Percentiles rank a stretch among this genome's conserved stretches.
phyloP scores from a whole-genome alignment of 2,329 filamentous ascomycete genomes.

The Sporothrix curviconia region DNA sequence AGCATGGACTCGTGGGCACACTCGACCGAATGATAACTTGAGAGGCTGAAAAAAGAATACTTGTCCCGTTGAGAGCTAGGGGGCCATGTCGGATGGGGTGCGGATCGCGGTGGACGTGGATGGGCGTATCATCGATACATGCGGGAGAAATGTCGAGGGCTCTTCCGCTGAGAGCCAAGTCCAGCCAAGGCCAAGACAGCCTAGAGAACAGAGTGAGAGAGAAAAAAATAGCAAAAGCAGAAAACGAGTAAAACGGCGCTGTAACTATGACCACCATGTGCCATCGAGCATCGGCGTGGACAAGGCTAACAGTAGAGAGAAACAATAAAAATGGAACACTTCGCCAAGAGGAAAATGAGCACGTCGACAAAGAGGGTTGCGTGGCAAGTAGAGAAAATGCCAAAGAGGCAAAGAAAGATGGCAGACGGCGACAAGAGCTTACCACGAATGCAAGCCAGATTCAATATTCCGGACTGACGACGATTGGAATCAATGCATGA shows the following conservation, averaged over 20 bases:
- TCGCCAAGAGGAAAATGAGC: neutral
- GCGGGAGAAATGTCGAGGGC: neutral
- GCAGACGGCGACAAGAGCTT: neutral
- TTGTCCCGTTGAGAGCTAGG: neutral
- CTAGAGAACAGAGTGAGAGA: too few relatives aligned
- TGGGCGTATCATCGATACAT: neutral
- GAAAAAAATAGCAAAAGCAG: neutral
- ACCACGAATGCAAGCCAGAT: neutral
- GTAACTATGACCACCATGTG: too few relatives aligned
- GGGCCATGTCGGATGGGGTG: neutral
- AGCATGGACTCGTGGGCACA: neutral
- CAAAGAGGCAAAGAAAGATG: neutral
- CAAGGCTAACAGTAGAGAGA: too few relatives aligned
- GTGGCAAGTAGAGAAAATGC: too few relatives aligned
- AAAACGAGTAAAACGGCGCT: neutral
- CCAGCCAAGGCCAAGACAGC: constrained; percentile 3
- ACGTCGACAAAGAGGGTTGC: neutral
- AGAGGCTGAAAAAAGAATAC: neutral
- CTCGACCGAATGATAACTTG: neutral
- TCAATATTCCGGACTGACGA: neutral
- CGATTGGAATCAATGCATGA: neutral
- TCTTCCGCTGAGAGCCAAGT: neutral
- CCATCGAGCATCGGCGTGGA: too few relatives aligned
- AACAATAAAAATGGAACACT: neutral
- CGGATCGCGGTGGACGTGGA: neutral